Evolutionary conservation across 2,329 filamentous ascomycete species (phyloP), one percentile per base, ranked within the genome.

Genomic region (Thelonectria blattea): DNA sequence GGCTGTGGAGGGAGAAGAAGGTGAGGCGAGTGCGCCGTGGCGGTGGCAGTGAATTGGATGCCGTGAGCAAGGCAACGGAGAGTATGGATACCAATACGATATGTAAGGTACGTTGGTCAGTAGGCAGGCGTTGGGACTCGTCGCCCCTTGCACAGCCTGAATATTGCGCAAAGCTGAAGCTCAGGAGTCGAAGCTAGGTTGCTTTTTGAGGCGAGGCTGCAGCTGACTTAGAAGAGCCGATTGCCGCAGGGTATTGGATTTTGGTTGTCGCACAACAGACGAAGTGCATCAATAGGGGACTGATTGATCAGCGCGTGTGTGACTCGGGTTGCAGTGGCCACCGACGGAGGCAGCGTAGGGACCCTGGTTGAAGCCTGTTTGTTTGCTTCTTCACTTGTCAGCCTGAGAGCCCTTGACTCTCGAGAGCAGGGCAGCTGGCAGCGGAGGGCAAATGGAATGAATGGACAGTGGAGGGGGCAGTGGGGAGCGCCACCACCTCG

Each of bases 401-500:
- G 45, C 34, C 52, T 46, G 39, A 39, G 37, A 56, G 53, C 53
- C 46, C 47, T 48, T 47, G 41, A 53, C 22, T 24, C 22, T 24
- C 3, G 45, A 54, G n/a, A 32, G 49, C 50, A 53, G 50, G 50
- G 56, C 50, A 59, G 37, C 45, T 43, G 46, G 34, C 14, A 30
- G 27, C 27, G 43, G 46, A 42, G 50, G 48, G 46, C 18, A 43
- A 32, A 22, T 20, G 24, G 50, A 37, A 58, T 30, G 39, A 27
- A 10, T 22, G 30, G 50, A 42, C 34, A 53, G 43, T 49, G 43
- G 56, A 48, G 17, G 49, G 49, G 43, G 64, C 60, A 6, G 22
- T 65, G 62, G 66, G 59, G 60, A 62, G 61, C 65, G 61, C 67
- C 65, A 69, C 67, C 63, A 61, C 59, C 27, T 30, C 27, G 8